A percentile compares a stretch with the other conserved stretches of the same genome.
Conservation (phyloP, 2,329 filamentous ascomycete species). For the Fusarium bactridioides region DNA sequence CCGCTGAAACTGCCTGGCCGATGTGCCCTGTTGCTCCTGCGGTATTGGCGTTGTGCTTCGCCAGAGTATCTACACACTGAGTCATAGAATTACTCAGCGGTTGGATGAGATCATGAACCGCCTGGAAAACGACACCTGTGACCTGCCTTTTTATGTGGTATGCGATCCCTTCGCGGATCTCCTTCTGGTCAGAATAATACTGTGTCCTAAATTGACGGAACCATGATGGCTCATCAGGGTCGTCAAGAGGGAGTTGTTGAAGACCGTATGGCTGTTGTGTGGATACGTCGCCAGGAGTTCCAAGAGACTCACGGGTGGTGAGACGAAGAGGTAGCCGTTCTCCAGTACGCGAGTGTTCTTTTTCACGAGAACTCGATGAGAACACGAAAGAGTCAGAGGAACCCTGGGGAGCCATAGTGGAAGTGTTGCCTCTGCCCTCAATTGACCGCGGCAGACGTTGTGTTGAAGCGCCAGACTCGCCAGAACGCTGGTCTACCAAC, state of each 20-base stretch:
- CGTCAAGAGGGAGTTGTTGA: neutral
- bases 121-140: neutral
- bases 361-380: neutral
- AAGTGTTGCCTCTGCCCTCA: neutral
- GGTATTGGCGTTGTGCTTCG: neutral
- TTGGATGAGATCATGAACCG: neutral
- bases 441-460: neutral
- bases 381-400: neutral
- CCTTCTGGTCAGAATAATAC: neutral
- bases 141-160: neutral
- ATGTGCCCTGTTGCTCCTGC: neutral
- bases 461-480: neutral
- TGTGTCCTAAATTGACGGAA: neutral
- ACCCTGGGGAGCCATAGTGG: neutral
- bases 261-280: neutral
- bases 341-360: neutral
- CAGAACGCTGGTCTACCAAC: neutral
- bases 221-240: neutral
- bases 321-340: neutral
- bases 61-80: neutral
- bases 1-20: neutral
- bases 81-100: neutral
- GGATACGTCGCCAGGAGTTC: accelerated
- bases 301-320: too few relatives aligned
- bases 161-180: too few relatives aligned